phyloP scores from a whole-genome alignment of 75 land plant species.

The Pinus albicaulis region DNA sequence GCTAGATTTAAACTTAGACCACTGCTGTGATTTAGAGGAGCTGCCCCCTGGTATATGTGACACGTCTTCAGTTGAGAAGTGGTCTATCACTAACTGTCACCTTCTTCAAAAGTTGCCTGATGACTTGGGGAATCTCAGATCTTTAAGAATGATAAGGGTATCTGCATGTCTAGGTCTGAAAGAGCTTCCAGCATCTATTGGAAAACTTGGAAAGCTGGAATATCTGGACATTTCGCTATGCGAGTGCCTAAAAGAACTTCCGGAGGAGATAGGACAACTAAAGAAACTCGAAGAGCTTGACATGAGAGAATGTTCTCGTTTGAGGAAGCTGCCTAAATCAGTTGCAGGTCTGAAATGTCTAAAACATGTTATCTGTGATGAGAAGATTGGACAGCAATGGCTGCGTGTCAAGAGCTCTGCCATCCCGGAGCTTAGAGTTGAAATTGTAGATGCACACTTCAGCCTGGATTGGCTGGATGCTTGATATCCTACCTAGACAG shows the following conservation, averaged over 20 bases:
- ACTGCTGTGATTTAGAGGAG: slow-evolving; percentile 39
- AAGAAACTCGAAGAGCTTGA: slow-evolving; percentile 48
- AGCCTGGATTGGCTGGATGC: slow-evolving; percentile 56
- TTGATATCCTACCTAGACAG: slow-evolving; percentile 1
- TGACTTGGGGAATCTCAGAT: slow-evolving; percentile 29
- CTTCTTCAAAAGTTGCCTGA: slow-evolving; percentile 35
- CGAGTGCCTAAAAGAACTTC: slow-evolving; percentile 34
- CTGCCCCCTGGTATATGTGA: slow-evolving; percentile 38
- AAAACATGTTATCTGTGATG: slow-evolving; percentile 10
- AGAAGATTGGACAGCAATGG: not conserved
- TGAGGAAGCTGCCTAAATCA: slow-evolving; percentile 33
- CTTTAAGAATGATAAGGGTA: slow-evolving; percentile 35
- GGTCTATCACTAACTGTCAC: slow-evolving; percentile 55
- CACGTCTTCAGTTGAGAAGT: slow-evolving; percentile 18
- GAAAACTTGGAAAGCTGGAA: slow-evolving; percentile 25
- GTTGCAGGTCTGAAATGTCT: not conserved
- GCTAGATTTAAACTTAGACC: slow-evolving; percentile 44
- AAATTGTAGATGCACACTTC: slow-evolving; percentile 36
- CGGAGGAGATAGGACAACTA: slow-evolving; percentile 34
- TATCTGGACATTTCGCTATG: slow-evolving; percentile 61
- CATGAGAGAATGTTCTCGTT: slow-evolving; percentile 54
- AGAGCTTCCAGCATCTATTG: slow-evolving; percentile 39
- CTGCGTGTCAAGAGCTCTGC: slow-evolving; percentile 5
- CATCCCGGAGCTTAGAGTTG: slow-evolving; percentile 41
- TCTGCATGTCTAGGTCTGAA: slow-evolving; percentile 47